Percentiles rank a stretch among this genome's conserved stretches.
Evolutionary conservation across 768 basidiomycete species (phyloP).

Genomic region (Lentinula edodes): DNA sequence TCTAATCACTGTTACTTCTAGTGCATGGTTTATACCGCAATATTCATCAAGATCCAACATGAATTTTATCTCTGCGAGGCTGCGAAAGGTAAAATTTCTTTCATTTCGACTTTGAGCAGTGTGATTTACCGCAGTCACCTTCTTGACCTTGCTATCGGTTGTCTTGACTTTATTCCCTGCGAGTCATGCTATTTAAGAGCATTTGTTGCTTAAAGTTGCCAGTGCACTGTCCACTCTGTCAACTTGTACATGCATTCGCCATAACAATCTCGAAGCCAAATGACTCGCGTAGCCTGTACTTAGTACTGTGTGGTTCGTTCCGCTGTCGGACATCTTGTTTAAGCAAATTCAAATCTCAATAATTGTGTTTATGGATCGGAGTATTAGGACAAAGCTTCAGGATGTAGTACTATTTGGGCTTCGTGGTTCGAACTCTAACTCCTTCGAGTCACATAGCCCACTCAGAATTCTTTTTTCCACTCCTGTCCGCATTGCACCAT

Average conservation of each 20-base stretch:
- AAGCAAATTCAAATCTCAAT: not conserved
- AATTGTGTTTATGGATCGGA: not conserved
- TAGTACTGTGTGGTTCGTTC: constrained; percentile 2
- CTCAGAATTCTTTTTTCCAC: not conserved
- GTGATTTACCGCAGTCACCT: not conserved
- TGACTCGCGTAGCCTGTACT: not conserved
- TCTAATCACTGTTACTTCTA: not conserved
- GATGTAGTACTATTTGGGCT: no score
- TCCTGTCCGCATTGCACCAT: not conserved
- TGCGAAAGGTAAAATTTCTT: not conserved
- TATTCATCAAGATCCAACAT: not conserved
- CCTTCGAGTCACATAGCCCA: not conserved
- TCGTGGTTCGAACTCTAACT: no score
- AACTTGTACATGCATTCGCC: constrained; percentile 1
- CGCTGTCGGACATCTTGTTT: constrained; percentile 2
- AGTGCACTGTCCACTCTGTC: constrained; percentile 2
- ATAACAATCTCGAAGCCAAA: constrained; percentile 5
- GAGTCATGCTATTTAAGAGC: not conserved
- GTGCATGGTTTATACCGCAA: not conserved
- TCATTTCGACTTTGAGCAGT: no score
- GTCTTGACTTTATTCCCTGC: not conserved
- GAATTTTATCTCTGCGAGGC: not conserved
- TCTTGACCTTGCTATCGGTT: not conserved
- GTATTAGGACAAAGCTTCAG: no score
- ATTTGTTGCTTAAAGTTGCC: not conserved